Evolutionary conservation across 2,329 filamentous ascomycete species (phyloP).

Genomic region (Colletotrichum trifolii): DNA sequence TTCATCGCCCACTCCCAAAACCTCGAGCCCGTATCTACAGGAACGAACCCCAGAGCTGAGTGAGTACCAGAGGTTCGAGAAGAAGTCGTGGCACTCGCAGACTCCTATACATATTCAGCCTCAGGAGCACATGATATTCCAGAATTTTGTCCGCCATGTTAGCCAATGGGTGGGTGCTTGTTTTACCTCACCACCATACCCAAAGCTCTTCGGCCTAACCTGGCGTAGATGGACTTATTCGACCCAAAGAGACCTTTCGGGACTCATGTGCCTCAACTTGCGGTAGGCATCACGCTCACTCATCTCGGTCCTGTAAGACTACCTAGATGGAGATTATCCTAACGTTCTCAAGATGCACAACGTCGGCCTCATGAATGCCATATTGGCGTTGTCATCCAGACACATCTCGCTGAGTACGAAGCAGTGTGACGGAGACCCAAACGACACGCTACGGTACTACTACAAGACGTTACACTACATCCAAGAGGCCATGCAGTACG

Average conservation of each 20-base stretch:
- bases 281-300: constrained; percentile 3
- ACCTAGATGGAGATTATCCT: background rate
- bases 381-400: constrained; percentile 41
- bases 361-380: constrained; percentile 42
- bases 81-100: constrained; percentile 19
- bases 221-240: constrained; percentile 31
- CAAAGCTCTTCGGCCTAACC: too few relatives aligned
- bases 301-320: background rate
- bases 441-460: constrained; percentile 61
- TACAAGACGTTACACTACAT: constrained; percentile 72
- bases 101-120: background rate
- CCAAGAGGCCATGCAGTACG: constrained; percentile 67
- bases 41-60: background rate
- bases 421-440: constrained; percentile 41
- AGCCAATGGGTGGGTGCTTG: constrained; percentile 13
- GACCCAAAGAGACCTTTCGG: constrained; percentile 27
- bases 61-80: constrained; percentile 21
- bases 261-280: constrained; percentile 29
- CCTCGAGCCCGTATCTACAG: constrained; percentile 11
- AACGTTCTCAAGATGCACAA: constrained; percentile 34
- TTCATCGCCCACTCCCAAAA: background rate
- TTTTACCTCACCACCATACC: background rate
- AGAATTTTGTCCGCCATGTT: constrained; percentile 30
- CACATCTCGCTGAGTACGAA: constrained; percentile 36
- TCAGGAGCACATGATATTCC: constrained; percentile 23